phyloP scores from a whole-genome alignment of 352 stramenopile genomes.

The Phytophthora hibernalis region DNA sequence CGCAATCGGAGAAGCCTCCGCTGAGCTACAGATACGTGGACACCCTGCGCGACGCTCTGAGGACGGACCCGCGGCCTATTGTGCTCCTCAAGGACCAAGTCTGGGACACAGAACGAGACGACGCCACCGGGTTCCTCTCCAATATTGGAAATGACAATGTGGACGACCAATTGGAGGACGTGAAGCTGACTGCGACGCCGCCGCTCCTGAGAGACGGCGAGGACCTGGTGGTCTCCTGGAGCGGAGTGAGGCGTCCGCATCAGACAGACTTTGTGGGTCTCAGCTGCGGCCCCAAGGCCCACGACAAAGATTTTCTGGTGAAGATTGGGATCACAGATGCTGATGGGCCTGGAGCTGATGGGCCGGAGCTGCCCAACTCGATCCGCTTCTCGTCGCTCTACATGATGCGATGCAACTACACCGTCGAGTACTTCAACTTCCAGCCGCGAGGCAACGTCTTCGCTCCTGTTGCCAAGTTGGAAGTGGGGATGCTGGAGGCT shows the following conservation, averaged over 20 bases:
- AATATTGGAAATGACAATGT: conserved; percentile 4
- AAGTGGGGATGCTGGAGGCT: conserved; percentile 61
- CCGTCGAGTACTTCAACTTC: conserved; percentile 69
- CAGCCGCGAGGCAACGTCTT: conserved; percentile 51
- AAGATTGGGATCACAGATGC: conserved; percentile 41
- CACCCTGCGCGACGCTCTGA: conserved; percentile 21
- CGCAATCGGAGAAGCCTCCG: conserved; percentile 26
- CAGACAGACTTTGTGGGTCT: conserved; percentile 71
- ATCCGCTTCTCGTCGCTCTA: conserved; percentile 73
- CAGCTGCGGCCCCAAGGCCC: conserved; percentile 65
- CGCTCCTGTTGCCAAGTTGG: conserved; percentile 43
- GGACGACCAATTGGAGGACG: not conserved
- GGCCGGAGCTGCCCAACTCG: conserved; percentile 33
- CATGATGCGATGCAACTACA: conserved; percentile 84
- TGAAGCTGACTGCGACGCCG: conserved; percentile 50
- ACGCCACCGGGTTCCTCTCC: conserved; percentile 19
- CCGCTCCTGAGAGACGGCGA: conserved; percentile 62
- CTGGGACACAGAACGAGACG: conserved; percentile 31
- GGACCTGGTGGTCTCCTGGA: conserved; percentile 80
- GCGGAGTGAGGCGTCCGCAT: conserved; percentile 51
- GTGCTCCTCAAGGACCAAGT: conserved; percentile 22
- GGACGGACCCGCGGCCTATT: conserved; percentile 18
- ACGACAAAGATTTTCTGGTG: conserved; percentile 64
- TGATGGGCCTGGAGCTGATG: conserved; percentile 32
- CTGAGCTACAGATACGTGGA: conserved; percentile 31